These are phyloP conservation scores for Xylaria sp. DNA, from an alignment of 2,329 filamentous ascomycete species.

Conservation along the genomic window DNA sequence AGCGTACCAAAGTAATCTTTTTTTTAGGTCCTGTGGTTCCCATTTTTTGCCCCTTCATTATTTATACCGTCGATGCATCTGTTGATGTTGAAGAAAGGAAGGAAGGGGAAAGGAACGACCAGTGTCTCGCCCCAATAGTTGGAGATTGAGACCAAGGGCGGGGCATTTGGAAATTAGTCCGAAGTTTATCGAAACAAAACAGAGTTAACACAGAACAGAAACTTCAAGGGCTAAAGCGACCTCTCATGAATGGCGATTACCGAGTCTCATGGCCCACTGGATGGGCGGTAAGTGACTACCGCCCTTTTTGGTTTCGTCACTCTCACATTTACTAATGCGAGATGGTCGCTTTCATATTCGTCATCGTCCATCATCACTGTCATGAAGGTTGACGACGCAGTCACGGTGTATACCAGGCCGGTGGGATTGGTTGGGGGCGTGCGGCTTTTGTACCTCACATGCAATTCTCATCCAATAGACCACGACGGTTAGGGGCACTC, in stretches of 20 bases:
- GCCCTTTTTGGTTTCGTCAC: background rate
- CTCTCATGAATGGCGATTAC: background rate
- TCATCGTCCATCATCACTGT: background rate
- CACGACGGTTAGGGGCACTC: slow-evolving; percentile 19
- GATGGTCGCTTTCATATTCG: background rate
- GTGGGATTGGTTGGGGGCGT: background rate
- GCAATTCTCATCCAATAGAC: slow-evolving; percentile 41
- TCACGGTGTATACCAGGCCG: background rate
- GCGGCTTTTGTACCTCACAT: background rate
- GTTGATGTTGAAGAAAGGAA: background rate
- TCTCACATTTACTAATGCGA: background rate
- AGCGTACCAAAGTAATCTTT: background rate
- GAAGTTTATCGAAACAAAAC: slow-evolving; percentile 10
- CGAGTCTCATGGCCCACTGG: background rate
- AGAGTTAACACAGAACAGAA: slow-evolving; percentile 5
- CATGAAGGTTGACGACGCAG: background rate
- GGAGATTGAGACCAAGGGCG: background rate
- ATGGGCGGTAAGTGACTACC: background rate
- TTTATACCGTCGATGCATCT: background rate
- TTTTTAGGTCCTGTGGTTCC: background rate
- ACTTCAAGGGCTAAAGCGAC: slow-evolving; percentile 1
- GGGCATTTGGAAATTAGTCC: background rate
- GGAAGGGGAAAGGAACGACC: background rate
- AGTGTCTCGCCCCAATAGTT: background rate
- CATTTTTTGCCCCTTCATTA: background rate